Conservation (phyloP, 768 basidiomycete species). For the Kwoniella sp. region DNA sequence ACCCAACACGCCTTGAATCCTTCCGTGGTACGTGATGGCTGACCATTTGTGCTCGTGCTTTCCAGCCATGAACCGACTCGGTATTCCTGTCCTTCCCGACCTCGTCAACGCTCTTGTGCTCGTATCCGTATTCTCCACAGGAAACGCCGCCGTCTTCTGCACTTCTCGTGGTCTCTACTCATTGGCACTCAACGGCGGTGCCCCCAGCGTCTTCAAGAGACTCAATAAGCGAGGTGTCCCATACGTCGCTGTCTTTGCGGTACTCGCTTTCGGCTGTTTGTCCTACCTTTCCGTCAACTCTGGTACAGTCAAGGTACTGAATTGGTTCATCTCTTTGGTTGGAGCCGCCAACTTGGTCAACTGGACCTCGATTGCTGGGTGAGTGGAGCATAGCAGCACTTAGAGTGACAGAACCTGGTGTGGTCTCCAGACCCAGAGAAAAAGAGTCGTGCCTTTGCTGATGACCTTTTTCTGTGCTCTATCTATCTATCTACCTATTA, state of each 20-base stretch:
- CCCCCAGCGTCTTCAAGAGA: constrained; percentile 23
- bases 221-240: constrained; percentile 31
- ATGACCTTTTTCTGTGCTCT: constrained; percentile 1
- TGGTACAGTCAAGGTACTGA: constrained; percentile 20
- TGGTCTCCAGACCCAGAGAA: too few relatives aligned
- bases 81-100: constrained; percentile 24
- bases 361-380: constrained; percentile 32
- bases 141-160: constrained; percentile 17
- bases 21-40: not conserved
- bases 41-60: not conserved
- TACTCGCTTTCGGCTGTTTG: constrained; percentile 24
- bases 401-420: too few relatives aligned
- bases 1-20: too few relatives aligned
- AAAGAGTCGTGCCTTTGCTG: too few relatives aligned
- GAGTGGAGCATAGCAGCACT: not conserved
- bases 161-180: constrained; percentile 20
- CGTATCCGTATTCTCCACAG: constrained; percentile 19
- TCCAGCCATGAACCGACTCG: constrained; percentile 27
- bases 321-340: constrained; percentile 30
- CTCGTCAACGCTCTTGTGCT: constrained; percentile 27
- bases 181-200: constrained; percentile 20
- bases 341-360: constrained; percentile 37
- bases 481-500: too few relatives aligned
- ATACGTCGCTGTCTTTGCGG: constrained; percentile 26
- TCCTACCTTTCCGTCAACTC: constrained; percentile 30